Conservation (phyloP, 495 filamentous ascomycete species). For the Durotheca rogersii region DNA sequence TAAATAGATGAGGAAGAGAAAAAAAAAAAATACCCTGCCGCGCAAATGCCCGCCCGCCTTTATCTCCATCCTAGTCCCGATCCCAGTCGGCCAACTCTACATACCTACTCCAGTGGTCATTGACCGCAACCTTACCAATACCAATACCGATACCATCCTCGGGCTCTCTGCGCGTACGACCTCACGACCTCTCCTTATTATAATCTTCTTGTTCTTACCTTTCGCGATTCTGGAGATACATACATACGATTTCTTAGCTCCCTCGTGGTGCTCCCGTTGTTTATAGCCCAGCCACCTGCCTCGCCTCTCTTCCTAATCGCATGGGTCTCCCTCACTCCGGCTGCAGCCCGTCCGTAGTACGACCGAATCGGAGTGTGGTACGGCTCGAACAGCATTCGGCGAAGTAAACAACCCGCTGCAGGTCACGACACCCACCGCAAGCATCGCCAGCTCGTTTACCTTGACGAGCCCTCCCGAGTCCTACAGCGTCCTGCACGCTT, state of each 20-base stretch:
- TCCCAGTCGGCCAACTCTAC: conserved; percentile 19
- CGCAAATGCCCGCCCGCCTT: no score
- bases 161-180: conserved; percentile 10
- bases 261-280: no score
- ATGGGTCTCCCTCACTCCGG: conserved; percentile 5
- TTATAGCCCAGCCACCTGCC: neutral
- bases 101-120: neutral
- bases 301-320: conserved; percentile 2
- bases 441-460: conserved; percentile 10
- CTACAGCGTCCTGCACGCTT: neutral
- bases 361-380: conserved; percentile 7
- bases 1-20: neutral
- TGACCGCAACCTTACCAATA: conserved; percentile 27
- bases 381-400: conserved; percentile 1
- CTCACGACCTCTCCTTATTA: no score
- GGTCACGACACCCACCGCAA: conserved; percentile 26
- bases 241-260: no score
- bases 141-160: conserved; percentile 19
- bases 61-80: conserved; percentile 16
- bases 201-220: neutral
- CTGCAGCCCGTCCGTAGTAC: conserved; percentile 3
- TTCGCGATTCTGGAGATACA: conserved; percentile 9
- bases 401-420: conserved; percentile 28
- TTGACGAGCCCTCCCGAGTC: conserved; percentile 11
- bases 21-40: conserved; percentile 28